Conservation (phyloP, 345 rosid species). For the Lepidium africanum region DNA sequence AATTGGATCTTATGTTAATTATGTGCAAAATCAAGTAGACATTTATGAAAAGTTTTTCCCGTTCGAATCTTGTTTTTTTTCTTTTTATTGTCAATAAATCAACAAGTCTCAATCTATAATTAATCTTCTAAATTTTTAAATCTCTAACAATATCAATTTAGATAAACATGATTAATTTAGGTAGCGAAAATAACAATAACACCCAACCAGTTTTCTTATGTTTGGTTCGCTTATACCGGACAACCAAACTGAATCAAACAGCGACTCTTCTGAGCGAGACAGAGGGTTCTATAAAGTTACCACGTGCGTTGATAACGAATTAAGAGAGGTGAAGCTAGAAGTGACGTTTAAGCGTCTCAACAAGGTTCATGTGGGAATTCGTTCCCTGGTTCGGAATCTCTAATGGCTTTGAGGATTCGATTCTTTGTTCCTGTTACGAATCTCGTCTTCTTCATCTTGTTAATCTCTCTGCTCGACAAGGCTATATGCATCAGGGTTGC, state of each 20-base stretch:
- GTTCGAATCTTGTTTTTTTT: no score
- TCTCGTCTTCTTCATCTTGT: slow-evolving; percentile 17
- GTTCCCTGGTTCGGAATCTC: slow-evolving; percentile 5
- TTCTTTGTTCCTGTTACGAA: neutral
- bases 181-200: no score
- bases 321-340: neutral
- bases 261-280: neutral
- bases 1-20: no score
- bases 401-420: slow-evolving; percentile 31
- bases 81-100: no score
- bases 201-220: no score
- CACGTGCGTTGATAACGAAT: neutral
- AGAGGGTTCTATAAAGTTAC: neutral
- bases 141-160: no score
- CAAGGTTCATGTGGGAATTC: slow-evolving; percentile 4
- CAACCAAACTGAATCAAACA: neutral
- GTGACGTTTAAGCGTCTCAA: slow-evolving; percentile 1
- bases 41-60: no score
- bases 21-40: no score
- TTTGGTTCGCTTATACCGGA: neutral
- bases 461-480: slow-evolving; percentile 23
- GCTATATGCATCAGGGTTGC: slow-evolving; percentile 52
- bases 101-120: no score
- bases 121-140: no score
- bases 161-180: no score